These are phyloP conservation scores for Rhodotorula sp. DNA, from an alignment of 1,284 basidiomycete species.

Conservation along the genomic window DNA sequence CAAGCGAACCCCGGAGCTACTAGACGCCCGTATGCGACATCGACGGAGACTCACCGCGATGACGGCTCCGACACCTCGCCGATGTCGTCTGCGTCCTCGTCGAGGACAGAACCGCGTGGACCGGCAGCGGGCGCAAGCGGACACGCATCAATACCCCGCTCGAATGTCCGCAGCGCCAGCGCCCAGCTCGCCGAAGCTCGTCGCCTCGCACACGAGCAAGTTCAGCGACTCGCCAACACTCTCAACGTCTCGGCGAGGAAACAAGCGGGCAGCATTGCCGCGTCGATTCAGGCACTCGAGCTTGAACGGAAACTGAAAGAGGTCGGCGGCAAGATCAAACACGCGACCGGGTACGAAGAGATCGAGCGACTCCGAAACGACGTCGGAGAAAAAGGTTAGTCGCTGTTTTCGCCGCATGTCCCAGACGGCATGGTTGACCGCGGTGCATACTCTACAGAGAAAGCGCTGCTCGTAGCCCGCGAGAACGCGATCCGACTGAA, in stretches of 20 bases:
- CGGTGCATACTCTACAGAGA: constrained; percentile 17
- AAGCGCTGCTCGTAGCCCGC: constrained; percentile 31
- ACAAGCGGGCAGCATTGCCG: constrained; percentile 24
- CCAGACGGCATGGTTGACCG: background rate
- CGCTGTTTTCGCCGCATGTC: constrained; percentile 20
- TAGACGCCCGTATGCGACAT: too few relatives aligned
- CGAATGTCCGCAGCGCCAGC: background rate
- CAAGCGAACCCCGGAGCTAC: too few relatives aligned
- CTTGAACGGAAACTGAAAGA: constrained; percentile 59
- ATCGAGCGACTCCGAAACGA: constrained; percentile 76
- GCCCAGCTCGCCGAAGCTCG: constrained; percentile 17
- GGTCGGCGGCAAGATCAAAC: constrained; percentile 74
- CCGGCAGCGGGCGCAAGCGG: too few relatives aligned
- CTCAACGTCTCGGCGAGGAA: constrained; percentile 22
- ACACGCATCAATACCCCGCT: background rate
- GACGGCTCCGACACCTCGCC: background rate
- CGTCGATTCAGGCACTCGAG: constrained; percentile 28
- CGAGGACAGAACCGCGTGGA: background rate
- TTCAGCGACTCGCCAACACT: constrained; percentile 25
- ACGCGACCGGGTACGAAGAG: constrained; percentile 82
- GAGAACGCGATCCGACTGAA: constrained; percentile 57
- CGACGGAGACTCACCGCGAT: too few relatives aligned
- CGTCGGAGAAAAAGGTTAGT: constrained; percentile 73
- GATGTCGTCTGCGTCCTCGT: background rate
- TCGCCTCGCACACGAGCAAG: constrained; percentile 29